Evolutionary conservation across 768 basidiomycete species (phyloP).

Genomic region (Hydnum rufescens): DNA sequence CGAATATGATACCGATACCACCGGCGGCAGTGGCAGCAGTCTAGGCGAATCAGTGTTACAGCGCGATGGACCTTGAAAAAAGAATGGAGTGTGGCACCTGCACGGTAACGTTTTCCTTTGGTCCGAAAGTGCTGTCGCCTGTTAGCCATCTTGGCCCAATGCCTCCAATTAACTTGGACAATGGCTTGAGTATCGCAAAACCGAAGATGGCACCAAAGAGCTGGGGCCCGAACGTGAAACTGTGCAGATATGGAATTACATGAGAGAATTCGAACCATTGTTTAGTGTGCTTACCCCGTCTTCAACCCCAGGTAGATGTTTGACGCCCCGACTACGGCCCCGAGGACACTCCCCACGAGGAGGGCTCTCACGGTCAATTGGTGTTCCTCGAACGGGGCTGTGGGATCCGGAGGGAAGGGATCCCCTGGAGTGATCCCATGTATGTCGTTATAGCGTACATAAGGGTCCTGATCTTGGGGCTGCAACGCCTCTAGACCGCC

Average conservation of each 20-base stretch:
- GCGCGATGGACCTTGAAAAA: slow-evolving; percentile 9
- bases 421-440: slow-evolving; percentile 9
- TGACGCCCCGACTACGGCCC: slow-evolving; percentile 11
- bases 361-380: slow-evolving; percentile 20
- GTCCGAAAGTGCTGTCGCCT: slow-evolving; percentile 33
- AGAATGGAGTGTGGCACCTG: slow-evolving; percentile 22
- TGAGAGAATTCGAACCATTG: too few relatives aligned
- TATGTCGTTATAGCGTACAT: neutral
- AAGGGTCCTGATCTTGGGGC: neutral
- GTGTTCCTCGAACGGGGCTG: slow-evolving; percentile 28
- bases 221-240: slow-evolving; percentile 41
- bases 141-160: slow-evolving; percentile 24
- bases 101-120: slow-evolving; percentile 47
- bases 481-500: neutral
- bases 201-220: slow-evolving; percentile 38
- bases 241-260: too few relatives aligned
- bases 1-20: slow-evolving; percentile 36
- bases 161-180: slow-evolving; percentile 23
- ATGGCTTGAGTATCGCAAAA: slow-evolving; percentile 38
- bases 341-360: slow-evolving; percentile 8
- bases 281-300: slow-evolving; percentile 25
- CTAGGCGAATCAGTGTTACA: slow-evolving; percentile 3
- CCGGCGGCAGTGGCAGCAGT: slow-evolving; percentile 26
- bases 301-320: slow-evolving; percentile 46
- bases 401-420: slow-evolving; percentile 35